Evolutionary conservation across 176 grass and related monocot genomes (phyloP).

Genomic region (Zoysia pacifica): DNA sequence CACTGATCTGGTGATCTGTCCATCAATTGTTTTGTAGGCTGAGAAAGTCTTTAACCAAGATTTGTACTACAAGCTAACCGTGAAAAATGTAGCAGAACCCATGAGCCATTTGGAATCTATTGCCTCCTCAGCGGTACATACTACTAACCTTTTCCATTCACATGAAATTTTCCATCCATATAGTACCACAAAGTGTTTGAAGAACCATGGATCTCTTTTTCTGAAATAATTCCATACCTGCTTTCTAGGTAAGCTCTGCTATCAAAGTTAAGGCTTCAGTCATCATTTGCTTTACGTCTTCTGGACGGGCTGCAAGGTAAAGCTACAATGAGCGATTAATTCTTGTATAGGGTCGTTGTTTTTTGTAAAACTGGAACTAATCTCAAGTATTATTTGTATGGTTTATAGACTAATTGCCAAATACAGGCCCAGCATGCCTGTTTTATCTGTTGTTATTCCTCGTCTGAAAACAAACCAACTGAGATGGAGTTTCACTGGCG

Average conservation of each 20-base stretch:
- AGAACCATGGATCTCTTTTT: constrained; percentile 12
- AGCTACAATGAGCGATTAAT: background rate
- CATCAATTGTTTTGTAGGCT: constrained; percentile 52
- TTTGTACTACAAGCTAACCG: constrained; percentile 92
- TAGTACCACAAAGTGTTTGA: background rate
- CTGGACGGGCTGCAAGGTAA: constrained; percentile 98
- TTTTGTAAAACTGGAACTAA: background rate
- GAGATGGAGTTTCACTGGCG: constrained; percentile 94
- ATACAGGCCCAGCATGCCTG: constrained; percentile 99
- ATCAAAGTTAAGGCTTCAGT: constrained; percentile 98
- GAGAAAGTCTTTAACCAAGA: constrained; percentile 99
- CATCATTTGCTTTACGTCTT: constrained; percentile 96
- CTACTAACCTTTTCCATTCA: constrained; percentile 9
- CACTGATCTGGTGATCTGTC: constrained; percentile 22
- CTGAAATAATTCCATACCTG: constrained; percentile 25
- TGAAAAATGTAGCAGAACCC: constrained; percentile 93
- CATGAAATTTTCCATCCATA: constrained; percentile 3
- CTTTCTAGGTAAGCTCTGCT: constrained; percentile 90
- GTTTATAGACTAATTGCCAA: constrained; percentile 85
- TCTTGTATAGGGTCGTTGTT: background rate
- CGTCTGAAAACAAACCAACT: constrained; percentile 98
- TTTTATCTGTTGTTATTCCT: constrained; percentile 98
- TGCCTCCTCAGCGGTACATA: constrained; percentile 83
- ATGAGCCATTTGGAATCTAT: constrained; percentile 99
- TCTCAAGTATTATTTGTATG: constrained; percentile 23